Evolutionary conservation across 2,329 filamentous ascomycete genomes (phyloP), one percentile per base, ranked within the genome.

Genomic region (Aspergillus sp.): DNA sequence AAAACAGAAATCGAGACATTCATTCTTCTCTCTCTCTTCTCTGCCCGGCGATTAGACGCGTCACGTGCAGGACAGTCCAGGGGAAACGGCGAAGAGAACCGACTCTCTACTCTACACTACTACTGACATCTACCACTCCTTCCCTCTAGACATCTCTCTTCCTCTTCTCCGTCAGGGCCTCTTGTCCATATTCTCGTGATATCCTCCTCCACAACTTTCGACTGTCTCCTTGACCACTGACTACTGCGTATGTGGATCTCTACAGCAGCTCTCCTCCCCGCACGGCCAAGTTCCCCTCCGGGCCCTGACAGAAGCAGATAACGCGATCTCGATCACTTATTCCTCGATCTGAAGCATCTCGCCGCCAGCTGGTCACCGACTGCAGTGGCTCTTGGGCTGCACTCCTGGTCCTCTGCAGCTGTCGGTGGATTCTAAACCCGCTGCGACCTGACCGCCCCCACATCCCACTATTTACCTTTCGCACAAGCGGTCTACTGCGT

Each of bases 371-470:
- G 12, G 15, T 15, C 26, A 5, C 10, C 10, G 6, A 22, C 19
- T 24, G 22, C 20, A 15, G 24, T 6, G 30, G 30, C 15, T 22
- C 15, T 8, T 24, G 22, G 14, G 12, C 30, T 25, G 22, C 30
- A 32, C 12, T 13, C 24, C 22, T 6, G 24, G 10, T 19, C 14
- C 20, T 15, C 22, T 14, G 8, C 11, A 14, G 25, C 25, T 26
- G 8, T 26, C 25, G 25, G 25, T 26, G 13, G 11, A 26, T 15
- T 32, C 24, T 32, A 29, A 19, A 28, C 33, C 25, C 29, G 37
- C 35, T 36, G 38, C 32, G 16, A 33, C 41, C 34, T 49, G 46
- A 49, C 46, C 46, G 46, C 46, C 46, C 48, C 45, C 46, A 47
- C 43, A 41, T 41, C 43, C 38, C 44, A 46, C 41, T 34, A 42